Evolutionary conservation across 2,329 filamentous ascomycete genomes (phyloP).

Genomic region (Mollisia scopiformis): DNA sequence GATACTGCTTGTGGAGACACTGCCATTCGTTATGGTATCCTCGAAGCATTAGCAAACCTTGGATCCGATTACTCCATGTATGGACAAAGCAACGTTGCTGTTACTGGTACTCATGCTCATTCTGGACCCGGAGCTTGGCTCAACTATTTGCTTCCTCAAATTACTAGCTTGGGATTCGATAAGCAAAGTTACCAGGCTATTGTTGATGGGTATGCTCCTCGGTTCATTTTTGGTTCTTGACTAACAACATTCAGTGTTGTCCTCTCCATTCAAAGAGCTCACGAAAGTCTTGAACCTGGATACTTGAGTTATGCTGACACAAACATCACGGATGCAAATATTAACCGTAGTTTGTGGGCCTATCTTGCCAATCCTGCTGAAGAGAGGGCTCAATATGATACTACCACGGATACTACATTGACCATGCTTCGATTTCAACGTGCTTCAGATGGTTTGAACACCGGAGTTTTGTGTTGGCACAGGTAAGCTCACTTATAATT

Average conservation of each 20-base stretch:
- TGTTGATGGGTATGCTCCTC: slow-evolving; percentile 65
- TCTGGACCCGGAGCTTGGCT: slow-evolving; percentile 89
- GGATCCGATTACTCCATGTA: slow-evolving; percentile 77
- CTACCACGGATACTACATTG: slow-evolving; percentile 70
- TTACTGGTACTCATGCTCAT: slow-evolving; percentile 92
- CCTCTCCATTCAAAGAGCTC: slow-evolving; percentile 79
- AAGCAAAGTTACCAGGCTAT: slow-evolving; percentile 89
- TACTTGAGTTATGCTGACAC: slow-evolving; percentile 71
- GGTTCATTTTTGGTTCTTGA: background rate
- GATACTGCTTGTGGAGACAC: slow-evolving; percentile 89
- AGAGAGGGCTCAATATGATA: slow-evolving; percentile 71
- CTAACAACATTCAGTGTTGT: slow-evolving; percentile 49
- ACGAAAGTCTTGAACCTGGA: slow-evolving; percentile 67
- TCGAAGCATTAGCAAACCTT: slow-evolving; percentile 71
- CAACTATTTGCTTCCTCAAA: slow-evolving; percentile 90
- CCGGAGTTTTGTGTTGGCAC: slow-evolving; percentile 85
- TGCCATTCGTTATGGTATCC: slow-evolving; percentile 80
- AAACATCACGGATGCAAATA: slow-evolving; percentile 74
- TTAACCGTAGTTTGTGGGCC: slow-evolving; percentile 85
- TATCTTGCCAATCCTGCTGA: slow-evolving; percentile 82
- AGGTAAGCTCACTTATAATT: slow-evolving; percentile 42
- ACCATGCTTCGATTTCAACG: slow-evolving; percentile 80
- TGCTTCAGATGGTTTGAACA: slow-evolving; percentile 71
- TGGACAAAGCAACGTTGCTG: slow-evolving; percentile 76
- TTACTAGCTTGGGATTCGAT: slow-evolving; percentile 84